Percentiles rank a stretch among this genome's conserved stretches.
phyloP scores from a whole-genome alignment of 768 basidiomycete genomes.

The Suillus spraguei region DNA sequence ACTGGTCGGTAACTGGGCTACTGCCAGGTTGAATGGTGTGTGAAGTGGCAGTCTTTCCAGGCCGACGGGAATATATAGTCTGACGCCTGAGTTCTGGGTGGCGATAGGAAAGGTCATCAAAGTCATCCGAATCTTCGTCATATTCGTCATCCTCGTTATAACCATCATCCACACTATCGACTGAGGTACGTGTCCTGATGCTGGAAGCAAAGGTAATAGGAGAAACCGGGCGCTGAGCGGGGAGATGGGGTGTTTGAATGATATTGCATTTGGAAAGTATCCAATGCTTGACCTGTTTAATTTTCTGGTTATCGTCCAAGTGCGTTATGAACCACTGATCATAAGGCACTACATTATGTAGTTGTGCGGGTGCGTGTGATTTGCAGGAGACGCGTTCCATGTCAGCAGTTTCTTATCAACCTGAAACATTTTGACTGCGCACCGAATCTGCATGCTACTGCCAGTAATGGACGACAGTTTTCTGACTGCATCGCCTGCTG shows the following conservation, averaged over 20 bases:
- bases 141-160: conserved; percentile 36
- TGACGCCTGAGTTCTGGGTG: conserved; percentile 9
- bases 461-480: conserved; percentile 30
- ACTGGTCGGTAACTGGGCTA: conserved; percentile 36
- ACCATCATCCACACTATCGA: conserved; percentile 30
- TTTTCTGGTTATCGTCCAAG: conserved; percentile 59
- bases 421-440: conserved; percentile 25
- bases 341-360: conserved; percentile 52
- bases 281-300: conserved; percentile 64
- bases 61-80: conserved; percentile 14
- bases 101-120: conserved; percentile 18
- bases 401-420: not conserved
- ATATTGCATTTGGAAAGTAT: conserved; percentile 59
- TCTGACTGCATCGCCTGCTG: conserved; percentile 14
- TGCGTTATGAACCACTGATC: conserved; percentile 83
- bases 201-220: conserved; percentile 67
- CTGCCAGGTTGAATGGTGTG: conserved; percentile 14
- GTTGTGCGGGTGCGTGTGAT: not conserved
- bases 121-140: conserved; percentile 28
- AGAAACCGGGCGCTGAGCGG: conserved; percentile 51
- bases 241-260: conserved; percentile 31
- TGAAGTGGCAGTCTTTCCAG: conserved; percentile 6
- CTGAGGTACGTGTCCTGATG: conserved; percentile 17
- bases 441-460: conserved; percentile 62
- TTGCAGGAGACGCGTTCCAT: conserved; percentile 4